Conservation (phyloP, 1,284 basidiomycete species). For the Ceratobasidium sp. region DNA sequence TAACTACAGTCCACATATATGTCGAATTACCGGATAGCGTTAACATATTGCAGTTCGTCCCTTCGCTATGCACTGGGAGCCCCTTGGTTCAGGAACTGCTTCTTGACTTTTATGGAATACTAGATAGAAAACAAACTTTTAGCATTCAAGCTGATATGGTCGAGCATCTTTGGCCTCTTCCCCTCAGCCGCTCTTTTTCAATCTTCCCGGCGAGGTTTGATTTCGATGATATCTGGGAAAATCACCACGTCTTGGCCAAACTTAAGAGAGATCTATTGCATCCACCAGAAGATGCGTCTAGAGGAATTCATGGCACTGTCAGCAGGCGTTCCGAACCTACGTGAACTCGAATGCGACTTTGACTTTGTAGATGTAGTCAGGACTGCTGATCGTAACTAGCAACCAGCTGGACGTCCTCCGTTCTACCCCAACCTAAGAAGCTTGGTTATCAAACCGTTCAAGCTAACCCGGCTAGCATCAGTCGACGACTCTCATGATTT, state of each 20-base stretch:
- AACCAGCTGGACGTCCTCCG: background rate
- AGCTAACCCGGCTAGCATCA: too few relatives aligned
- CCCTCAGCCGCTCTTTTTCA: background rate
- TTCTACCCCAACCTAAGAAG: background rate
- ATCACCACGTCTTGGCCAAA: background rate
- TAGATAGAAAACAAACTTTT: too few relatives aligned
- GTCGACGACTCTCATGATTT: too few relatives aligned
- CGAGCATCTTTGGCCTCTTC: background rate
- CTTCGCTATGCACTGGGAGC: background rate
- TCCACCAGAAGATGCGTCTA: too few relatives aligned
- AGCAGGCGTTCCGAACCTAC: background rate
- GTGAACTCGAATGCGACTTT: background rate
- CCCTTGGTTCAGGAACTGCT: background rate
- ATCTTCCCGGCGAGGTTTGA: background rate
- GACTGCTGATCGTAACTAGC: background rate
- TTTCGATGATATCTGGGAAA: background rate
- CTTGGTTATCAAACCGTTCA: too few relatives aligned
- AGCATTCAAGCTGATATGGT: background rate
- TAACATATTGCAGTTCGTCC: background rate
- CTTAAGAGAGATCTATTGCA: background rate
- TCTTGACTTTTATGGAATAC: background rate
- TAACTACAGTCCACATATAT: background rate
- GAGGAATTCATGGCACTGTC: background rate
- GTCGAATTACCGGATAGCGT: too few relatives aligned
- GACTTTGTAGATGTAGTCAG: background rate